Evolutionary conservation across 176 grass and related monocot species (phyloP), one percentile per base, ranked within the genome.

Genomic region (Avena atlantica): DNA sequence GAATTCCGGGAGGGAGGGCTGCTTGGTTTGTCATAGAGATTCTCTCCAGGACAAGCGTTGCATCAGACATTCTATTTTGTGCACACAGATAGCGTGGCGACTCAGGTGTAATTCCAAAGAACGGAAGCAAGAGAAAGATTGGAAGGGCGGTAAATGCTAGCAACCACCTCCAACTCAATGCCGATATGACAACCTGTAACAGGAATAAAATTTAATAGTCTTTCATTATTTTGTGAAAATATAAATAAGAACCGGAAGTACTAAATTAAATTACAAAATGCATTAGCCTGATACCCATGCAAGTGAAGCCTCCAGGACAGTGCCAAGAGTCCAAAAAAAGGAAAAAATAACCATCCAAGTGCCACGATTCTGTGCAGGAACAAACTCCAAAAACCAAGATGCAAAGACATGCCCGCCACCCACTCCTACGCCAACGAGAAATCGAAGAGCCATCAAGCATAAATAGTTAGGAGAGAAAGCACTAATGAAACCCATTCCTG

Each of bases 351-450:
- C 57, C 88, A 95, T 92, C 93, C 93, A 95, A 84, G 78, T 86
- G 84, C 93, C 93, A 65, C 93, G 87, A 83, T 90, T 95, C n/a
- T 62, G 82, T 83, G 82, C 66, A 83, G 90, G 93, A 92, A 92
- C 76, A 61, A 95, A 95, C 68, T 95, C 93, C 57, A 95, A 82
- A 91, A 95, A 95, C 93, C 90, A 95, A 77, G 93, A 92, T 57
- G 85, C 37, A 75, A 90, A 88, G 8, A 95, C 93, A 62, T 89
- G 90, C 9, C 50, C 85, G 44, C 93, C 90, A 6, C 93, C 93
- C 72, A 95, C 49, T 86, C 93, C 90, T 29, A 92, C 16, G 70
- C 93, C 93, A 79, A 95, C 93, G 37, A 88, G 24, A 86, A 94
- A 94, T 2, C 93, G 93, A 65, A 91, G 85, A 37, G 66, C 72